Percentiles rank a stretch among this genome's conserved stretches.
Evolutionary conservation across 176 grass and related monocot genomes (phyloP).

Genomic region (Hordeum marinum): DNA sequence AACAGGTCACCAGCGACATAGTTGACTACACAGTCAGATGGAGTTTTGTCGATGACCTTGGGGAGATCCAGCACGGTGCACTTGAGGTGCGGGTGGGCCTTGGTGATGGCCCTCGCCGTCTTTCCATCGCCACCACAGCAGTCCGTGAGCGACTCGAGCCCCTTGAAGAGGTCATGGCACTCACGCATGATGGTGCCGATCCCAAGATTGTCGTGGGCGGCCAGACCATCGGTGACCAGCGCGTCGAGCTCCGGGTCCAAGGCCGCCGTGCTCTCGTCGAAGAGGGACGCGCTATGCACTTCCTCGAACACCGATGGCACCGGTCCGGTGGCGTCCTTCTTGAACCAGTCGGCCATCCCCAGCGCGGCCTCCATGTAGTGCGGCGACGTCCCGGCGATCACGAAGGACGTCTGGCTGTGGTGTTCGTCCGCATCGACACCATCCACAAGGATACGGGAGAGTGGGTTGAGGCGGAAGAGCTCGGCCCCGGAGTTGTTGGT

Average conservation of each 20-base stretch:
- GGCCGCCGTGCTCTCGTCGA: background rate
- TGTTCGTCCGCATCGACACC: background rate
- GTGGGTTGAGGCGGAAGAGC: conserved; percentile 19
- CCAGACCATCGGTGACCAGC: background rate
- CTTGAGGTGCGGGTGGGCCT: conserved; percentile 25
- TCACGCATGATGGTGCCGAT: background rate
- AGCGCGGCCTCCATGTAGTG: background rate
- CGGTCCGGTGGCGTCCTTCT: background rate
- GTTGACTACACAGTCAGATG: background rate
- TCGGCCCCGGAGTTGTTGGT: background rate
- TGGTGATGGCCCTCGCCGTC: conserved; percentile 8
- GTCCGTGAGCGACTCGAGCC: conserved; percentile 27
- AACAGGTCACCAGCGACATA: conserved; percentile 47
- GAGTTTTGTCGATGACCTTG: conserved; percentile 6
- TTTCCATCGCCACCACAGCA: conserved; percentile 36
- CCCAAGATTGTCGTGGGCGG: background rate
- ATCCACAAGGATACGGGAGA: conserved; percentile 20
- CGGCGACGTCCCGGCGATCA: background rate
- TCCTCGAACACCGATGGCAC: background rate
- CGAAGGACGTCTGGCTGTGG: background rate
- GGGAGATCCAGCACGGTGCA: conserved; percentile 43
- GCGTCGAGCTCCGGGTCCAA: background rate
- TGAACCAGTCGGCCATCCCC: conserved; percentile 34
- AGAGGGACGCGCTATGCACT: background rate
- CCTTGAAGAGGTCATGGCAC: conserved; percentile 9